Evolutionary conservation across 169 alveolate species (phyloP).

Genomic region (Plasmodium inui): DNA sequence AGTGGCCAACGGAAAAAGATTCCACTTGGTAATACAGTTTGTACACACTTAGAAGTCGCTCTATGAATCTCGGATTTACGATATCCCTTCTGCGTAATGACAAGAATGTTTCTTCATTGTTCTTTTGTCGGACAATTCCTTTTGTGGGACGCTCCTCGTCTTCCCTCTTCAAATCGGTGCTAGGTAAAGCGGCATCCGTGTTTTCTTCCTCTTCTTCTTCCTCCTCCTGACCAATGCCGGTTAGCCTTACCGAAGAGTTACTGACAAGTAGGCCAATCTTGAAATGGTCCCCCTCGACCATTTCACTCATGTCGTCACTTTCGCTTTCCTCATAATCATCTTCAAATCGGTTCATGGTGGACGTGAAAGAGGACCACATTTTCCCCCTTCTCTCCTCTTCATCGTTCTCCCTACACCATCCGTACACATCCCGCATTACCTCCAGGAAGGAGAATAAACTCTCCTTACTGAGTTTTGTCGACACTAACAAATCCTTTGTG

Average conservation of each 20-base stretch:
- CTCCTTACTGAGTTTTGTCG: neutral
- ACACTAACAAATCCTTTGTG: neutral
- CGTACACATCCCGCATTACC: neutral
- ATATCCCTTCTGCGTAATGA: neutral
- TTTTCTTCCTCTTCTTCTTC: neutral
- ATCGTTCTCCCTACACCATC: neutral
- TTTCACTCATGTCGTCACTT: neutral
- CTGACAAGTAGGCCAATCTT: neutral
- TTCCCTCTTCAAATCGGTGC: neutral
- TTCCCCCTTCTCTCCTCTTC: neutral
- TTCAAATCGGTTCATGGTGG: neutral
- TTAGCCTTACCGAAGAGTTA: neutral
- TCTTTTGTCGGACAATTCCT: neutral
- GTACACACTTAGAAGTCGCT: neutral
- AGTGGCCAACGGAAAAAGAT: neutral
- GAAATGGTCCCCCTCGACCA: neutral
- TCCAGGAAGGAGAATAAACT: neutral
- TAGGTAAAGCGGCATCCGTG: neutral
- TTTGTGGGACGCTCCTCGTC: neutral
- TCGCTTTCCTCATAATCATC: neutral
- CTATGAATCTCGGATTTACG: neutral
- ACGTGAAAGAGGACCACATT: neutral
- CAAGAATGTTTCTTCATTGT: neutral
- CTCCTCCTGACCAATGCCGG: neutral
- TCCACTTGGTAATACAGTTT: constrained; percentile 17